Conservation (phyloP, 306 rosid genomes). For the Casuarina cunninghamiana region DNA sequence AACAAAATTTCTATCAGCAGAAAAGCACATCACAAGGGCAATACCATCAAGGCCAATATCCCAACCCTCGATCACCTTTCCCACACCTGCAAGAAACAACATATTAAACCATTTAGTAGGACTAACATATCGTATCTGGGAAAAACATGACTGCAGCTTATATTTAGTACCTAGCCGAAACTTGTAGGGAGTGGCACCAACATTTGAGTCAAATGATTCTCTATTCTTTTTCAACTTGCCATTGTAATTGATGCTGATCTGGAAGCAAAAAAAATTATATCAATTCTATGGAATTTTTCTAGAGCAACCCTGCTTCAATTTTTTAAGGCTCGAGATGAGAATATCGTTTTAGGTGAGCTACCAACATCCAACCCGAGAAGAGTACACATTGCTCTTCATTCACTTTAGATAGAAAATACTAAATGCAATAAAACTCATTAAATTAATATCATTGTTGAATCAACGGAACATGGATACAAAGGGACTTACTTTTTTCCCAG, state of each 20-base stretch:
- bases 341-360: neutral
- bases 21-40: slow-evolving; percentile 8
- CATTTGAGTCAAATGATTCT: slow-evolving; percentile 51
- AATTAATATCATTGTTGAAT: slow-evolving; percentile 3
- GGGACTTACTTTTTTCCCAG: slow-evolving; percentile 63
- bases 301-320: neutral
- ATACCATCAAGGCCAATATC: slow-evolving; percentile 85
- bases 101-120: slow-evolving; percentile 17
- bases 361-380: neutral
- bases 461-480: slow-evolving; percentile 6
- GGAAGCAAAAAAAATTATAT: slow-evolving; percentile 42
- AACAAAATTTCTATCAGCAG: neutral
- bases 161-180: slow-evolving; percentile 74
- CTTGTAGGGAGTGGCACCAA: slow-evolving; percentile 51
- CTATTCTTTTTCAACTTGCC: slow-evolving; percentile 68
- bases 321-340: neutral
- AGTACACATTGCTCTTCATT: neutral
- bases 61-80: slow-evolving; percentile 67
- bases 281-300: neutral
- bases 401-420: neutral
- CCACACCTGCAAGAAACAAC: slow-evolving; percentile 56
- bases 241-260: slow-evolving; percentile 63
- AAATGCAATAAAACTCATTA: neutral
- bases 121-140: neutral
- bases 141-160: slow-evolving; percentile 8